Percentiles rank a stretch among this genome's conserved stretches.
Evolutionary conservation across 352 stramenopile genomes (phyloP).

Genomic region (Phytophthora sojae): DNA sequence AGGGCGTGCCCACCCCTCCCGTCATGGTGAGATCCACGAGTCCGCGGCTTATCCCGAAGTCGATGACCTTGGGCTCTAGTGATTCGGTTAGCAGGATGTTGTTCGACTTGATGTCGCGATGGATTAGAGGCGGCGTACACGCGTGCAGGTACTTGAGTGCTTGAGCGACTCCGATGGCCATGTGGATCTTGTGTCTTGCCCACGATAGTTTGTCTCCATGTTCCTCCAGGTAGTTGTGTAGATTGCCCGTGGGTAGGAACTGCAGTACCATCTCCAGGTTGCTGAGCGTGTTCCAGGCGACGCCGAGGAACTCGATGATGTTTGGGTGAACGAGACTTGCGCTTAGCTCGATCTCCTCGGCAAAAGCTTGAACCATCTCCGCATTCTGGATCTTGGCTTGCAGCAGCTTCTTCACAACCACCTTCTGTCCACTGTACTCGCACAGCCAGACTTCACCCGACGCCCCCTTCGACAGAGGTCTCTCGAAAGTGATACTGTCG

Average conservation of each 20-base stretch:
- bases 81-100: slow-evolving; percentile 80
- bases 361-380: slow-evolving; percentile 44
- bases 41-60: slow-evolving; percentile 78
- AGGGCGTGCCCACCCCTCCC: slow-evolving; percentile 79
- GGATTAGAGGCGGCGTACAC: slow-evolving; percentile 36
- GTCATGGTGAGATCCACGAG: slow-evolving; percentile 41
- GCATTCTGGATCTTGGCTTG: slow-evolving; percentile 40
- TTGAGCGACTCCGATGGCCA: slow-evolving; percentile 50
- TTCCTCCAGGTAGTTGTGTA: slow-evolving; percentile 29
- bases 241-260: slow-evolving; percentile 29
- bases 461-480: slow-evolving; percentile 35
- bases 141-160: slow-evolving; percentile 48
- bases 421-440: slow-evolving; percentile 43
- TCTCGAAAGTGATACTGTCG: slow-evolving; percentile 21
- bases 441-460: slow-evolving; percentile 59
- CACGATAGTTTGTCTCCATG: slow-evolving; percentile 38
- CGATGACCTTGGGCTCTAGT: slow-evolving; percentile 75
- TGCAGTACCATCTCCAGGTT: slow-evolving; percentile 47
- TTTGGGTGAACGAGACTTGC: slow-evolving; percentile 58
- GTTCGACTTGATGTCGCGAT: slow-evolving; percentile 39
- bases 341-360: slow-evolving; percentile 65
- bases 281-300: slow-evolving; percentile 56
- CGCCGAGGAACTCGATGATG: slow-evolving; percentile 54
- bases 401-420: slow-evolving; percentile 53
- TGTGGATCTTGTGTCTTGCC: slow-evolving; percentile 47